Evolutionary conservation across 2,329 filamentous ascomycete species (phyloP).

Genomic region (Rhynchosporium agropyri): DNA sequence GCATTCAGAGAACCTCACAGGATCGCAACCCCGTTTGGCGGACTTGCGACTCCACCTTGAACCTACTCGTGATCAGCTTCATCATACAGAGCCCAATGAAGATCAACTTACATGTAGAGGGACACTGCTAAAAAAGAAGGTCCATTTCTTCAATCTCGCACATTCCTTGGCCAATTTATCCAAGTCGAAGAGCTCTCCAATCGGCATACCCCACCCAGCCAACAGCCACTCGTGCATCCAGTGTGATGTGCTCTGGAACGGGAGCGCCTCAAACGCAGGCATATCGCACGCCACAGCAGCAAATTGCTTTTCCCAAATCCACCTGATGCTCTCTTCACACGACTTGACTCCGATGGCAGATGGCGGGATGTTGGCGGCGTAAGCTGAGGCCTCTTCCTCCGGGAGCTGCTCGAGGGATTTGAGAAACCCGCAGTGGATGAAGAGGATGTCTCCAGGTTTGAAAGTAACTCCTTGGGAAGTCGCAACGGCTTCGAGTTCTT

Average conservation of each 20-base stretch:
- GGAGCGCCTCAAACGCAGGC: slow-evolving; percentile 49
- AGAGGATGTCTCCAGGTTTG: slow-evolving; percentile 45
- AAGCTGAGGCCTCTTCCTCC: slow-evolving; percentile 32
- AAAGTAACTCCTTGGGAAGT: slow-evolving; percentile 43
- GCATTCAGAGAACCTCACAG: slow-evolving; percentile 21
- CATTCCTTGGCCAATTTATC: slow-evolving; percentile 52
- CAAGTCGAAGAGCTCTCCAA: slow-evolving; percentile 53
- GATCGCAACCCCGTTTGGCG: slow-evolving; percentile 40
- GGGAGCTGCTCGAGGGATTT: slow-evolving; percentile 40
- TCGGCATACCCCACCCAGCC: slow-evolving; percentile 55
- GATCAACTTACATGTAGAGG: slow-evolving; percentile 54
- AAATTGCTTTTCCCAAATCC: slow-evolving; percentile 52
- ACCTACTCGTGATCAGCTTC: slow-evolving; percentile 19
- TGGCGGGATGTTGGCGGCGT: slow-evolving; percentile 31
- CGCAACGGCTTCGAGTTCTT: slow-evolving; percentile 43
- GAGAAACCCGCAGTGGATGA: slow-evolving; percentile 46
- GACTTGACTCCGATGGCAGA: slow-evolving; percentile 45
- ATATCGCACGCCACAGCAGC: slow-evolving; percentile 50
- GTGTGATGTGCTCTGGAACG: slow-evolving; percentile 36
- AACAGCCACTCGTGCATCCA: slow-evolving; percentile 48
- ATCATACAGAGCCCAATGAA: neutral
- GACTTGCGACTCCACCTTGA: slow-evolving; percentile 39
- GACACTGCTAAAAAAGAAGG: slow-evolving; percentile 63
- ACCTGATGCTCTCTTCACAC: slow-evolving; percentile 43
- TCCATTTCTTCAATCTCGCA: slow-evolving; percentile 55